A percentile compares a stretch with the other conserved stretches of the same genome.
phyloP scores from a whole-genome alignment of 192 early-diverging fungal genomes.

The Obelidium mucronatum region DNA sequence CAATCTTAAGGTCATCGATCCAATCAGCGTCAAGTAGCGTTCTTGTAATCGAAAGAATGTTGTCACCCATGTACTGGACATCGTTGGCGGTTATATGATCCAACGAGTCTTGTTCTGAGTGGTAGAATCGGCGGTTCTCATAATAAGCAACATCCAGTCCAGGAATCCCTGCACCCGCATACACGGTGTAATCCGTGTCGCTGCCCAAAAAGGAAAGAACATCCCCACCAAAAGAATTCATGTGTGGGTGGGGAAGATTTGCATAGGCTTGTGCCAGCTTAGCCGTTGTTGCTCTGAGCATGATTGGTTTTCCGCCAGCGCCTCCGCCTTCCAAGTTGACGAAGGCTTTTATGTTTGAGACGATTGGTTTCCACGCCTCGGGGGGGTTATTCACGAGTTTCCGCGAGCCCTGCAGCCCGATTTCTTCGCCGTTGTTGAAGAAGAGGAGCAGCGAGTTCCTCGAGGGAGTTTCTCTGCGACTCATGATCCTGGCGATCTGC shows the following conservation, averaged over 20 bases:
- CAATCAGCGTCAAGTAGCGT: neutral
- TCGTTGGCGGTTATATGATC: conserved; percentile 26
- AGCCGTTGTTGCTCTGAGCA: neutral
- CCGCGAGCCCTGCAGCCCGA: neutral
- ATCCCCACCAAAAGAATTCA: neutral
- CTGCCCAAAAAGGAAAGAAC: conserved; percentile 11
- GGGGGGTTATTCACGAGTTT: neutral
- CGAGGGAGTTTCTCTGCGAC: neutral
- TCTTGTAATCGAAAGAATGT: conserved; percentile 33
- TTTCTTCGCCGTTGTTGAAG: conserved; percentile 55
- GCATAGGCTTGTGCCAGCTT: neutral
- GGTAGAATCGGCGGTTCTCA: conserved; percentile 43
- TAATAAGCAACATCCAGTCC: conserved; percentile 46
- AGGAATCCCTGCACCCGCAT: conserved; percentile 33
- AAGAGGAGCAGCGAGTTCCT: conserved; percentile 37
- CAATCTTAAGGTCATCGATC: conserved; percentile 7
- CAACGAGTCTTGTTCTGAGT: conserved; percentile 41
- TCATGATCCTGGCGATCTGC: conserved; percentile 25
- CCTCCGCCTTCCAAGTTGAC: neutral
- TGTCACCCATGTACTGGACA: conserved; percentile 50
- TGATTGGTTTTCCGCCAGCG: neutral
- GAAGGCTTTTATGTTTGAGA: neutral
- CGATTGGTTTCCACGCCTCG: neutral
- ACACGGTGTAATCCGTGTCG: conserved; percentile 49
- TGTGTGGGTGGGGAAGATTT: neutral